Evolutionary conservation across 768 basidiomycete genomes (phyloP).

Genomic region (Russula vinacea): DNA sequence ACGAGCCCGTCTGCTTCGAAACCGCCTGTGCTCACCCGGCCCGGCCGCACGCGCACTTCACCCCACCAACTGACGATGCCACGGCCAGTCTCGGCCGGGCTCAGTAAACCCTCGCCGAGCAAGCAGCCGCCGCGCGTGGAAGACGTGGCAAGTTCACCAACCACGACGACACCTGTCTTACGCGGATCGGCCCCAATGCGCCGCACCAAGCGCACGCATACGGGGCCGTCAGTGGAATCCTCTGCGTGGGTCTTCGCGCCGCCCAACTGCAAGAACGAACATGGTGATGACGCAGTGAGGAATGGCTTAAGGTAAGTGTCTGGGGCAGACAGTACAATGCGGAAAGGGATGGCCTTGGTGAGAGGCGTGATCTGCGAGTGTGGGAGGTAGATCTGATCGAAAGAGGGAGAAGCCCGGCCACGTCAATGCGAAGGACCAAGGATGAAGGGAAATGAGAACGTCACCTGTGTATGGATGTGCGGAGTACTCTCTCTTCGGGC

Average conservation of each 20-base stretch:
- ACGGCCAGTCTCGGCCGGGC: constrained; percentile 4
- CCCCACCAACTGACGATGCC: constrained; percentile 25
- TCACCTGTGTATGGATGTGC: constrained; percentile 23
- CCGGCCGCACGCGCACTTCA: constrained; percentile 16
- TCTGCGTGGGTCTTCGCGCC: too few relatives aligned
- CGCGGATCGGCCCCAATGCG: constrained; percentile 19
- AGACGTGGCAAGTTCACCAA: constrained; percentile 2
- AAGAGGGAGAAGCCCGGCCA: background rate
- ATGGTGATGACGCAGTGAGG: background rate
- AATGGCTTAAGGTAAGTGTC: constrained; percentile 23
- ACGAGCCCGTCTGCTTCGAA: constrained; percentile 16
- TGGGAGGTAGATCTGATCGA: constrained; percentile 22
- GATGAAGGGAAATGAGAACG: background rate
- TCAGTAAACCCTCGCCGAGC: constrained; percentile 14
- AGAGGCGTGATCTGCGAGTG: constrained; percentile 23
- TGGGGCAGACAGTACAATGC: constrained; percentile 20
- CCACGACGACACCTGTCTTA: constrained; percentile 22
- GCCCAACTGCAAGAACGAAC: constrained; percentile 22
- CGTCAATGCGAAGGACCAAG: background rate
- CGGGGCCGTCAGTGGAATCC: background rate
- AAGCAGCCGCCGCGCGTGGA: background rate
- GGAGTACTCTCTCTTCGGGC: background rate
- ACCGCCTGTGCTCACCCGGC: constrained; percentile 9
- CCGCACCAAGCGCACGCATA: constrained; percentile 19
- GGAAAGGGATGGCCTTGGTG: constrained; percentile 14